These are phyloP conservation scores for Venturia effusa DNA, from an alignment of 2,329 filamentous ascomycete species.

Conservation along the genomic window DNA sequence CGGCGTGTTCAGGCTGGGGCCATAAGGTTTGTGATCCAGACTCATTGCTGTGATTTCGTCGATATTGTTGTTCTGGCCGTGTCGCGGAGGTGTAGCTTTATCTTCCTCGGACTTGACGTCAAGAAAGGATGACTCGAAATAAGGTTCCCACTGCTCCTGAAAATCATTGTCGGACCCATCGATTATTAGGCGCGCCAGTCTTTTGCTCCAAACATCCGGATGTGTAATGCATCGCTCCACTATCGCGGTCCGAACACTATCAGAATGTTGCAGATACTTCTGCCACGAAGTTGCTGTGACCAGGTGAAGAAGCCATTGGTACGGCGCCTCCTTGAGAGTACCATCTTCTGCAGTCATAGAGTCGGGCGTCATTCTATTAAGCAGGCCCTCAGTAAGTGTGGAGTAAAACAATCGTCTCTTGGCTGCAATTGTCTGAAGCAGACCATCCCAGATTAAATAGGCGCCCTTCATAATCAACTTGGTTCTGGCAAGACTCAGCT, in stretches of 20 bases:
- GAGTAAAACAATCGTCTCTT: background rate
- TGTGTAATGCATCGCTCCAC: background rate
- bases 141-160: background rate
- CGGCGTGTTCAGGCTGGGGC: background rate
- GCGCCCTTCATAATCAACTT: slow-evolving; percentile 1
- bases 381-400: background rate
- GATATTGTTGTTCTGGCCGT: background rate
- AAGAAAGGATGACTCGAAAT: background rate
- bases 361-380: background rate
- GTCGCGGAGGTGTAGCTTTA: background rate
- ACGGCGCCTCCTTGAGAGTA: background rate
- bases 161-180: background rate
- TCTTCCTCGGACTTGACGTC: background rate
- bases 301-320: slow-evolving; percentile 2
- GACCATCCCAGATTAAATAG: slow-evolving; percentile 5
- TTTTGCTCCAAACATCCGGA: background rate
- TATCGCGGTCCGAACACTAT: background rate
- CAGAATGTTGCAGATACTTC: background rate
- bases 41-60: background rate
- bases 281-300: background rate
- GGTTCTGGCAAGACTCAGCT: background rate
- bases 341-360: background rate
- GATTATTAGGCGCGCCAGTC: background rate
- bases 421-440: background rate
- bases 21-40: background rate